Conservation (phyloP, 352 stramenopile species). For the Globisporangium yorkense region DNA sequence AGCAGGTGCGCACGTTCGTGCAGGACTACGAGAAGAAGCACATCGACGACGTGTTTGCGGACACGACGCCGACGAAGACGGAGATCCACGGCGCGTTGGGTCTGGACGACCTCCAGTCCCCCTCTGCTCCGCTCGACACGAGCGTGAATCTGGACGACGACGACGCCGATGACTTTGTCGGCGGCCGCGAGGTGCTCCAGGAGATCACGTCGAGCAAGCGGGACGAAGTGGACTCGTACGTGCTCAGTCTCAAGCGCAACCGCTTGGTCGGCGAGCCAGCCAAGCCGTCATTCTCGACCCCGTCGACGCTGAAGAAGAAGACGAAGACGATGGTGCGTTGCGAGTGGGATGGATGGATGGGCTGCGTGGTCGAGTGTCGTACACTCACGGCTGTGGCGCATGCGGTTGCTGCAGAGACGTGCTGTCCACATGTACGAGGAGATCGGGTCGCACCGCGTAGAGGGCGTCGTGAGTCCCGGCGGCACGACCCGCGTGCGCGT, state of each 20-base stretch:
- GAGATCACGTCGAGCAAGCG: conserved; percentile 50
- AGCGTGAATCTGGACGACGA: conserved; percentile 24
- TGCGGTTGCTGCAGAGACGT: conserved; percentile 18
- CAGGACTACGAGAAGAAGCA: conserved; percentile 67
- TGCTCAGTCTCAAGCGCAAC: conserved; percentile 53
- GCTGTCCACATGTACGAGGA: conserved; percentile 42
- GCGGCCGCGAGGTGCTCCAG: conserved; percentile 36
- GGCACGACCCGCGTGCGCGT: conserved; percentile 59
- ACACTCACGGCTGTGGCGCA: too few species aligned
- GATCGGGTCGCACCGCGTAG: conserved; percentile 35
- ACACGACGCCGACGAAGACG: conserved; percentile 38
- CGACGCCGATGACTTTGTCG: conserved; percentile 32
- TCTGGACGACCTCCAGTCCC: conserved; percentile 54
- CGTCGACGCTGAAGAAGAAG: conserved; percentile 18
- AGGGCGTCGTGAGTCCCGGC: conserved; percentile 50
- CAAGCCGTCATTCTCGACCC: conserved; percentile 6
- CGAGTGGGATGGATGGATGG: neutral
- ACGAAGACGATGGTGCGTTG: conserved; percentile 30
- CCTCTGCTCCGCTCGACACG: conserved; percentile 11
- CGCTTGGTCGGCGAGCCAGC: conserved; percentile 19
- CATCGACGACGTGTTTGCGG: conserved; percentile 60
- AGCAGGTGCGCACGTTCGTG: conserved; percentile 78
- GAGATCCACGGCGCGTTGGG: conserved; percentile 21
- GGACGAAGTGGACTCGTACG: conserved; percentile 76
- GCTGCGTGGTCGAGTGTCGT: neutral